Base-by-base conservation (phyloP, 768 basidiomycete genomes). In the Sistotremastrum niveocremeum region DNA sequence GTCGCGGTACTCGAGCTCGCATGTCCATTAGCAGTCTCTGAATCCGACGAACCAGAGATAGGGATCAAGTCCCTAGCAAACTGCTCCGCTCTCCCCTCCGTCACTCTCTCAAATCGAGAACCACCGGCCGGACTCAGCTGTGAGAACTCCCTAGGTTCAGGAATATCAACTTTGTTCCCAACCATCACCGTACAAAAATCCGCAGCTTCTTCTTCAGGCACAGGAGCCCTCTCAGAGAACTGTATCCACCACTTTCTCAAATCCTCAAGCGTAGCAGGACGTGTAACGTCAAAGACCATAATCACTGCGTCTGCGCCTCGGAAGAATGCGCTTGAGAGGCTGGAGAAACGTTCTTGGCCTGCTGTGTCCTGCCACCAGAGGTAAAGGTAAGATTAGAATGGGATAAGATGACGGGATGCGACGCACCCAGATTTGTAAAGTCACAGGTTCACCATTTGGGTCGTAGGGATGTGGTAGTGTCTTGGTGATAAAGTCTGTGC, bases 321-420 rank as follows among this genome's bases (percentile, higher is more conserved):
- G 54, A 87, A 91, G 63, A 90, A 90, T 0, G 88, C 85, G 0
- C 74, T 68, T 0, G 86, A 85, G 11, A 90, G 71, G 37, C 74
- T 79, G 1, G 85, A 85, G 65, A 91, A 90, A 4, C 88, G 76
- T 55, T 91, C 87, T 59, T 91, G 88, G 2, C 88, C 87, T 1
- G 85, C 84, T 0, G 84, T 88, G 56, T 89, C 86, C 81, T 86
- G 52, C 20, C 4, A 10, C 32, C 37, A 51, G 52, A 43, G n/a
- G 20, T 1, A 20, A 20, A 20, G 20, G 20, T 7, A n/a, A n/a
- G n/a, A n/a, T 49, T 41, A 30, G 37, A 38, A 48, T 41, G 20
- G 38, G 39, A 43, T 35, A 45, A n/a, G 40, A 8, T 50, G 39
- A 52, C 29, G 12, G 36, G 20, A 32, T 29, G 31, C 34, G 7